Evolutionary conservation across 257 asterid genomes (phyloP), one percentile per base, ranked within the genome.

Genomic region (Agastache rugosa): DNA sequence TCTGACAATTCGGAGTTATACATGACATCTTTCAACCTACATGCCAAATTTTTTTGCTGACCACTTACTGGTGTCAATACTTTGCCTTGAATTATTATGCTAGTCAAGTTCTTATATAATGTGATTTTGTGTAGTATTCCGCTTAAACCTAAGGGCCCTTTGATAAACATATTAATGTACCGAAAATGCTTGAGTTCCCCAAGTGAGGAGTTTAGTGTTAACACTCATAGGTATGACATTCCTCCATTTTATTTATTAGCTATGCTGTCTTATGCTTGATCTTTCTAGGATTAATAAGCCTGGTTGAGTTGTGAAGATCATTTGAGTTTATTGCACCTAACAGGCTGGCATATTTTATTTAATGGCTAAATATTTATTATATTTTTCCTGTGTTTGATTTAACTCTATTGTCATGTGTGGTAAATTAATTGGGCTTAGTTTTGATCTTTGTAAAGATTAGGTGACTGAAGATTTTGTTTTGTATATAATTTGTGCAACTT

Each of bases 361-460:
- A 41, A 47, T n/a, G 34, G 48, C 37, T 63, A 17, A 15, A 8
- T 10, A 25, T 23, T 25, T 29, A 75, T 54, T 16, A 12, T 14
- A 19, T 71, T 50, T 71, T 78, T 47, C 50, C 45, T 11, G 14
- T 67, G 53, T 72, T 71, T 56, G 45, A 44, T 74, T 19, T 6
- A 70, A 63, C n/a, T 54, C 15, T 67, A 14, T 23, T 27, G 62
- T 67, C 35, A 11, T 17, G 71, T 42, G 17, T 69, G 65, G 35
- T 65, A 11, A 23, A 3, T 6, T 11, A n/a, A 39, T 25, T 54
- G 67, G 20, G 12, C 16, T 74, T 53, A 29, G 48, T 65, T 37
- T 63, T 53, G 39, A 10, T 25, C 59, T 25, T 25, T 69, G 61
- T n/a, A 41, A 27, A 67, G 39, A 19, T 41, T 66, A 54, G 4